Conservation (phyloP, 2,329 filamentous ascomycete genomes). For the Neocucurbitaria cava region DNA sequence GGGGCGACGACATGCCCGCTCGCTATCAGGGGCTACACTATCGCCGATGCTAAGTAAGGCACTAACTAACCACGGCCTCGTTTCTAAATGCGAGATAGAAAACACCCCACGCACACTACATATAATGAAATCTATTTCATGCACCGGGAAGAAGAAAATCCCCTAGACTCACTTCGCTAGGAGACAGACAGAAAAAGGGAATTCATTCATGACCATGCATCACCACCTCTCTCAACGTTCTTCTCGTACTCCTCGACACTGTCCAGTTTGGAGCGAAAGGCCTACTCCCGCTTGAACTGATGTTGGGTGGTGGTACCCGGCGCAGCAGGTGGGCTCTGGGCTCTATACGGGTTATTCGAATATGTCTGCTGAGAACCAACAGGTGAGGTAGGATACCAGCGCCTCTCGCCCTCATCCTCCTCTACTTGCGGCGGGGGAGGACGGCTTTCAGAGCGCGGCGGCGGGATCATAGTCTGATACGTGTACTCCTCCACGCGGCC, state of each 20-base stretch:
- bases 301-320: not conserved
- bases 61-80: not conserved
- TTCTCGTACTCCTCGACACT: not conserved
- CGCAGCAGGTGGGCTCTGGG: slow-evolving; percentile 4
- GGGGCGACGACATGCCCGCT: not conserved
- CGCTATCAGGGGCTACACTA: not conserved
- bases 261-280: not conserved
- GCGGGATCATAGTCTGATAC: slow-evolving; percentile 43
- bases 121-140: not conserved
- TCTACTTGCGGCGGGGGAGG: slow-evolving; percentile 21
- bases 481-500: slow-evolving; percentile 43
- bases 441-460: slow-evolving; percentile 31
- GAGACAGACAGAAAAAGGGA: not conserved
- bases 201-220: not conserved
- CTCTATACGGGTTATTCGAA: slow-evolving; percentile 26
- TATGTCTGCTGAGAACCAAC: not conserved
- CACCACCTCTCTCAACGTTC: not conserved
- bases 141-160: not conserved
- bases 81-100: not conserved
- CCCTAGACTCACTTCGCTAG: not conserved
- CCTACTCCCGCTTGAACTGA: slow-evolving; percentile 18
- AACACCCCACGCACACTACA: not conserved
- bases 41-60: not conserved
- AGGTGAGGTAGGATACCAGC: slow-evolving; percentile 14
- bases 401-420: slow-evolving; percentile 23